A percentile compares a stretch with the other conserved stretches of the same genome.
Conservation (phyloP, 371 early-diverging fungal species). For the Mortierella sp. region DNA sequence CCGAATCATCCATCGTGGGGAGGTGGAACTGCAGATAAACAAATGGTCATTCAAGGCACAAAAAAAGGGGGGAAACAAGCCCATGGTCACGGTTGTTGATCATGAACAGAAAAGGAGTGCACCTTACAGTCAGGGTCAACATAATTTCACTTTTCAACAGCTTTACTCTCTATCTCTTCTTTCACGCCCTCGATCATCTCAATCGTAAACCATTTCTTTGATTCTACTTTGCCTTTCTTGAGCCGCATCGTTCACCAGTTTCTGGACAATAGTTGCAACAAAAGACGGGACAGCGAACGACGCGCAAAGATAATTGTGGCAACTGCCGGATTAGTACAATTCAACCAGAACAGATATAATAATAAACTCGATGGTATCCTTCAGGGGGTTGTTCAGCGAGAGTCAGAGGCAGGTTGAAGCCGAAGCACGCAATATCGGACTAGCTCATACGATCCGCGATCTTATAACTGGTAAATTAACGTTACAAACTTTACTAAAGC, state of each 20-base stretch:
- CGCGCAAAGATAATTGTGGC: too few species aligned
- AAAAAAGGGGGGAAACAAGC: not conserved
- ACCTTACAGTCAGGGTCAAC: not conserved
- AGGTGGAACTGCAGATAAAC: not conserved
- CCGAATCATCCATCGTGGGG: not conserved
- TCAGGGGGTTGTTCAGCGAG: slow-evolving; percentile 38
- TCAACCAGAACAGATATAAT: not conserved
- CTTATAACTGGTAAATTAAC: slow-evolving; percentile 45
- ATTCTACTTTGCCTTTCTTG: too few species aligned
- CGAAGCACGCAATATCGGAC: slow-evolving; percentile 45
- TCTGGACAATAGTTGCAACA: too few species aligned
- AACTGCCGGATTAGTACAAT: slow-evolving; percentile 1
- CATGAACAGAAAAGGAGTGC: slow-evolving; percentile 10
- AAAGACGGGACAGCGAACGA: too few species aligned
- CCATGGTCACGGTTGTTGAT: slow-evolving; percentile 15
- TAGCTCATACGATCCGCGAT: slow-evolving; percentile 54
- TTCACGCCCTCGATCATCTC: not conserved
- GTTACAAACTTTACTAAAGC: not conserved
- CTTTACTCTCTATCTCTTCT: not conserved
- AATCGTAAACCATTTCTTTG: too few species aligned
- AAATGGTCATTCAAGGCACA: not conserved
- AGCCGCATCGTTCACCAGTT: too few species aligned
- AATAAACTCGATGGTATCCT: slow-evolving; percentile 14
- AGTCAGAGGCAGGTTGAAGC: slow-evolving; percentile 47
- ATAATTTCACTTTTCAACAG: not conserved